phyloP scores from a whole-genome alignment of 2,329 filamentous ascomycete genomes.

The Alternaria sp. region DNA sequence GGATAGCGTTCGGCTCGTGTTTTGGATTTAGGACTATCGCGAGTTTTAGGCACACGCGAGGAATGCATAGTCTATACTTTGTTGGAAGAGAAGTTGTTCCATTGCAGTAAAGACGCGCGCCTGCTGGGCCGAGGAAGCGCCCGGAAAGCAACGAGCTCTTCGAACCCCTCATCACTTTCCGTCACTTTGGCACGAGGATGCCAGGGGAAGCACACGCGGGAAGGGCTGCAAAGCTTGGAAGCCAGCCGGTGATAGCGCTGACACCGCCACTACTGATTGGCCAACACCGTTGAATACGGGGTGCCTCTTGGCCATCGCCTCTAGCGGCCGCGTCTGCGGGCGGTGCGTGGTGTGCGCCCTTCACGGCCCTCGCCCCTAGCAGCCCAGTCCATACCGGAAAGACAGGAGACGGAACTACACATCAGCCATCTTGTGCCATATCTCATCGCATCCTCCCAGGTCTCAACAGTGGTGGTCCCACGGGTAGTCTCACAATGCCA shows the following conservation, averaged over 20 bases:
- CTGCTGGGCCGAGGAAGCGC: background rate
- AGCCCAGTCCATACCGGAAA: background rate
- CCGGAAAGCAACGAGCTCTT: background rate
- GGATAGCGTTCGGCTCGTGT: background rate
- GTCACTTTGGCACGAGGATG: background rate
- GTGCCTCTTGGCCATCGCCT: slow-evolving; percentile 14
- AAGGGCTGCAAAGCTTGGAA: slow-evolving; percentile 9
- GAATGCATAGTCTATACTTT: background rate
- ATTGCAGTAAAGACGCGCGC: background rate
- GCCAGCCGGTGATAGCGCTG: background rate
- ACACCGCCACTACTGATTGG: slow-evolving; percentile 6
- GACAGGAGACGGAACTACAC: background rate
- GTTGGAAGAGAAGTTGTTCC: background rate
- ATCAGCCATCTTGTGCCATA: background rate
- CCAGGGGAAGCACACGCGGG: slow-evolving; percentile 2
- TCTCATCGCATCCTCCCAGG: background rate
- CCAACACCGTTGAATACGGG: slow-evolving; percentile 11
- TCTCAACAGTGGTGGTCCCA: slow-evolving; percentile 11
- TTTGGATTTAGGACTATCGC: background rate
- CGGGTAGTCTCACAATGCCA: slow-evolving; percentile 35
- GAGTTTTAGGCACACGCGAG: background rate
- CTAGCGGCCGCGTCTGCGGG: slow-evolving; percentile 7
- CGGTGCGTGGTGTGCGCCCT: slow-evolving; percentile 5
- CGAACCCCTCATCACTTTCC: background rate
- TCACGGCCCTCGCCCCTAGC: background rate